Conservation (phyloP, 495 filamentous ascomycete species). For the Astrothelium subdiscretum region DNA sequence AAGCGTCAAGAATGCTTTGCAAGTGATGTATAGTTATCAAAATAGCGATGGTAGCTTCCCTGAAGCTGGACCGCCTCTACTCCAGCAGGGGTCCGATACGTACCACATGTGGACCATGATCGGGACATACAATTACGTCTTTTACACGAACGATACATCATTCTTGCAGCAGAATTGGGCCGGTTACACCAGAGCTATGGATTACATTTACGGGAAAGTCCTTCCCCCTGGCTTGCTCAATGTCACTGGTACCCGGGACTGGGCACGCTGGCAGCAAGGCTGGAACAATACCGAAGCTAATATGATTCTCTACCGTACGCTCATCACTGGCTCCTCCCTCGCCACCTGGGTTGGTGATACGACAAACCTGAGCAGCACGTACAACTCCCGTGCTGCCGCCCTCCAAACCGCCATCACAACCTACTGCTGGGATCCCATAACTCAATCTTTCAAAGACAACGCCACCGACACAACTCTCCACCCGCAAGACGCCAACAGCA, state of each 20-base stretch:
- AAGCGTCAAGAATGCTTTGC: slow-evolving; percentile 49
- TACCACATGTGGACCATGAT: slow-evolving; percentile 18
- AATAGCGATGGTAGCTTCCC: slow-evolving; percentile 26
- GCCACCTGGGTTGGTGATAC: slow-evolving; percentile 11
- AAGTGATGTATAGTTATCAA: slow-evolving; percentile 49
- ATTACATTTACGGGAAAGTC: slow-evolving; percentile 10
- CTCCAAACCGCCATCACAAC: slow-evolving; percentile 15
- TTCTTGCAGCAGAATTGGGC: slow-evolving; percentile 12
- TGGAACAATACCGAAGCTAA: slow-evolving; percentile 16
- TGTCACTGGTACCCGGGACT: slow-evolving; percentile 13
- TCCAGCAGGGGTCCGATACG: slow-evolving; percentile 30
- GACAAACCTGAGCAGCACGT: slow-evolving; percentile 25
- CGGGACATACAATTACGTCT: slow-evolving; percentile 16
- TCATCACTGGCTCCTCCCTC: slow-evolving; percentile 9
- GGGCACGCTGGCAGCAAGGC: slow-evolving; percentile 9
- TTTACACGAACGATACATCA: slow-evolving; percentile 14
- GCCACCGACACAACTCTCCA: slow-evolving; percentile 12
- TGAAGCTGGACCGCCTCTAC: slow-evolving; percentile 48
- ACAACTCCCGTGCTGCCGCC: slow-evolving; percentile 8
- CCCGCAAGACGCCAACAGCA: slow-evolving; percentile 21
- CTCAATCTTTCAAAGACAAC: slow-evolving; percentile 38
- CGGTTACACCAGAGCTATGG: slow-evolving; percentile 4
- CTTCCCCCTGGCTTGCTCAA: slow-evolving; percentile 15
- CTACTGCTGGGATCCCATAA: slow-evolving; percentile 39
- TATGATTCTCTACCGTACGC: slow-evolving; percentile 16